Conservation (phyloP, 1,284 basidiomycete genomes). For the Moesziomyces parantarcticus region DNA sequence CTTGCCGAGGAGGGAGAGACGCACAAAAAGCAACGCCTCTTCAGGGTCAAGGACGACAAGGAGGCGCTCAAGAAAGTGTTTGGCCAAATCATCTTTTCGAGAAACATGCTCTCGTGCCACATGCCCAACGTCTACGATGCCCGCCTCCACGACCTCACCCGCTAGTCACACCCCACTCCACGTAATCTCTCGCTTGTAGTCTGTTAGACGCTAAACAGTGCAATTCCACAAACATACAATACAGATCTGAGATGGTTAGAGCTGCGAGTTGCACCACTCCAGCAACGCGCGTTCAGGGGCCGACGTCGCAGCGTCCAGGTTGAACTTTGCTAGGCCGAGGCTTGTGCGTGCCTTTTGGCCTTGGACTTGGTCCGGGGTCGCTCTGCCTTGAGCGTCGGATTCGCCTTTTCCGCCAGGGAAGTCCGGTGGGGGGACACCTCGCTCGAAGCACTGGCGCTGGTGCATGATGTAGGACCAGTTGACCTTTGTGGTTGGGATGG, state of each 20-base stretch:
- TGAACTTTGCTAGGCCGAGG: conserved; percentile 29
- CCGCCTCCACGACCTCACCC: conserved; percentile 30
- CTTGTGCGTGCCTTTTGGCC: conserved; percentile 9
- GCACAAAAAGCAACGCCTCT: conserved; percentile 21
- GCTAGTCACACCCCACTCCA: conserved; percentile 1
- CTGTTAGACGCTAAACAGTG: neutral
- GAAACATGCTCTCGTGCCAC: conserved; percentile 80
- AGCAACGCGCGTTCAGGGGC: conserved; percentile 23
- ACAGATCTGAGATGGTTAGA: conserved; percentile 1
- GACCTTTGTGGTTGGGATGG: conserved; percentile 76
- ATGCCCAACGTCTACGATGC: conserved; percentile 72
- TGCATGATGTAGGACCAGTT: conserved; percentile 76
- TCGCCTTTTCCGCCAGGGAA: conserved; percentile 82
- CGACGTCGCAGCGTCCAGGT: neutral
- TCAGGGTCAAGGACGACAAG: conserved; percentile 25
- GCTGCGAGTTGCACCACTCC: conserved; percentile 42
- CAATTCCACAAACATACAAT: neutral
- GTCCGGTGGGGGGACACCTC: conserved; percentile 76
- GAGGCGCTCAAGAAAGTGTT: conserved; percentile 72
- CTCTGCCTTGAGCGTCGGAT: conserved; percentile 73
- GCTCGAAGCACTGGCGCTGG: conserved; percentile 74
- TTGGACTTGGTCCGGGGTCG: conserved; percentile 53
- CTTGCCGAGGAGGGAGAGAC: neutral
- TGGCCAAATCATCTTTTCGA: conserved; percentile 81
- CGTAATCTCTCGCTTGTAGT: neutral